phyloP scores from a whole-genome alignment of 768 basidiomycete species.

The Tulasnella sp. region DNA sequence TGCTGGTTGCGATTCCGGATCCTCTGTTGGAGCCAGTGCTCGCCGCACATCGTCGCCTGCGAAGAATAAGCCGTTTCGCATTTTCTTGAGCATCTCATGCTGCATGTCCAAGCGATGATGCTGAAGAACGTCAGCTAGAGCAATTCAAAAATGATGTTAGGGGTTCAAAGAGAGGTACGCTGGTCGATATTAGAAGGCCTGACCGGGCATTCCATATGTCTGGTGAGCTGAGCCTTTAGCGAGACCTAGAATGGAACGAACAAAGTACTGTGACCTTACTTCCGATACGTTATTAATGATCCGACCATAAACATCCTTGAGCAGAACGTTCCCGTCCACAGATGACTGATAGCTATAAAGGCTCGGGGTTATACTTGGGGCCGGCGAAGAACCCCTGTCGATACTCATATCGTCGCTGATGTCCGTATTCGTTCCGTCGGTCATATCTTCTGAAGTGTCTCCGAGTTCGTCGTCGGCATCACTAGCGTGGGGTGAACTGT shows the following conservation, averaged over 20 bases:
- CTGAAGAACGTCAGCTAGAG: constrained; percentile 13
- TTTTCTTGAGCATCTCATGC: constrained; percentile 15
- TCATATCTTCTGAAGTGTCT: neutral
- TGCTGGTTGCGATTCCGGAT: neutral
- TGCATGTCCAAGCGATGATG: constrained; percentile 17
- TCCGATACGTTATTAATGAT: constrained; percentile 21
- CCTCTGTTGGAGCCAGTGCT: constrained; percentile 7
- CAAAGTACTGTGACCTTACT: neutral
- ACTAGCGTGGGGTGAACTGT: neutral
- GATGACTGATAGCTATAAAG: constrained; percentile 27
- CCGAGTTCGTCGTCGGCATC: neutral
- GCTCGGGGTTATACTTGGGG: neutral
- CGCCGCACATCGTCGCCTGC: neutral
- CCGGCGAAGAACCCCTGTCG: neutral
- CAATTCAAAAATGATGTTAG: too few relatives aligned
- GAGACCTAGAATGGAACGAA: neutral
- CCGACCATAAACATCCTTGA: constrained; percentile 25
- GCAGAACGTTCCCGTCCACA: constrained; percentile 19
- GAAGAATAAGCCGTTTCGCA: constrained; percentile 18
- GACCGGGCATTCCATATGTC: neutral
- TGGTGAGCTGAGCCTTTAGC: neutral
- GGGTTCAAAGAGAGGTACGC: too few relatives aligned
- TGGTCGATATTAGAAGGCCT: neutral
- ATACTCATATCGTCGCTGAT: neutral
- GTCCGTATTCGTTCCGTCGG: neutral